Conservation (phyloP, 805 yeast species). For the Starmerella stellata region DNA sequence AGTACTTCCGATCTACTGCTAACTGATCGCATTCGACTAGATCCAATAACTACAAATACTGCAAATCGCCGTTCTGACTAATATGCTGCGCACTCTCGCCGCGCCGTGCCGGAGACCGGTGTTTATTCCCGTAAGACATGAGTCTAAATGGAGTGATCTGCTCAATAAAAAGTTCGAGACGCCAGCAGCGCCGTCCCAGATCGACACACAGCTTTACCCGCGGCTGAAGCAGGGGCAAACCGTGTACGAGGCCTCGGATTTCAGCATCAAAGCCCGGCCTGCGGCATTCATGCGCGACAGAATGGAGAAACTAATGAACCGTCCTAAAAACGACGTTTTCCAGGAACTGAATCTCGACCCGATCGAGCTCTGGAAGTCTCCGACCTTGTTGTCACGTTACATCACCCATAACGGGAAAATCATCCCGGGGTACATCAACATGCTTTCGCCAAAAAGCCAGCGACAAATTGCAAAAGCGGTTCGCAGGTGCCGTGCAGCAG, state of each 20-base stretch:
- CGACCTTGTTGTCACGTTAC: constrained; percentile 47
- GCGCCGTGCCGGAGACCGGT: too few species aligned
- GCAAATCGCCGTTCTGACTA: too few species aligned
- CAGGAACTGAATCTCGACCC: constrained; percentile 32
- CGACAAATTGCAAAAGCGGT: constrained; percentile 56
- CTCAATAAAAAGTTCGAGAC: not conserved
- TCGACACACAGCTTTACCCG: constrained; percentile 10
- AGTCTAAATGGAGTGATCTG: not conserved
- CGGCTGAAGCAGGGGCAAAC: constrained; percentile 31
- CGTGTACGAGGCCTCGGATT: constrained; percentile 69
- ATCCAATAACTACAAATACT: too few species aligned
- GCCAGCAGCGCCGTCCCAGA: not conserved
- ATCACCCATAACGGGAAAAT: constrained; percentile 60
- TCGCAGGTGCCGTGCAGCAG: constrained; percentile 62
- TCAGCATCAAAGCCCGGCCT: constrained; percentile 35
- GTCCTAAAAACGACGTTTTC: constrained; percentile 10
- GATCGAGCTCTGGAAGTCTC: constrained; percentile 50
- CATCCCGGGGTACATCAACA: constrained; percentile 51
- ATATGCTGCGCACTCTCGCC: too few species aligned
- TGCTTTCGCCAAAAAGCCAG: constrained; percentile 49
- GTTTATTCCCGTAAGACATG: too few species aligned
- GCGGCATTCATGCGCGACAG: constrained; percentile 26
- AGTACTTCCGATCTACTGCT: too few species aligned
- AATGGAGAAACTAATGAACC: constrained; percentile 4
- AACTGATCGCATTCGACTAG: too few species aligned